Evolutionary conservation across 2,329 filamentous ascomycete genomes (phyloP), one percentile per base, ranked within the genome.

Genomic region (Fusarium abutilonis): DNA sequence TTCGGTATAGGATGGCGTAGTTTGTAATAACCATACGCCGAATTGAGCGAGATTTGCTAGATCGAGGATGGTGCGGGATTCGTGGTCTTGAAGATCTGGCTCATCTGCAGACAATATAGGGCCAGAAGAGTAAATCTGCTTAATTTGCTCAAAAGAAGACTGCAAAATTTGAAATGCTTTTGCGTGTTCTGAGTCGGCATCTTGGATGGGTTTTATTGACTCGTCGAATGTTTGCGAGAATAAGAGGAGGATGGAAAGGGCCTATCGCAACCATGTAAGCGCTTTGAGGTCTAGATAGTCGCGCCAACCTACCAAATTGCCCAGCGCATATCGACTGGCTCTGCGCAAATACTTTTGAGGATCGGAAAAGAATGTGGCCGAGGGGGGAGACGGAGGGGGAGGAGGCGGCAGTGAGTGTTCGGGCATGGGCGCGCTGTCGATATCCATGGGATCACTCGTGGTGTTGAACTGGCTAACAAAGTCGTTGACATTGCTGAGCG

Each of bases 31-130:
- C 72, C 78, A 79, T 1, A 71, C 68, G 17, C 77, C 77, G 32
- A 83, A 76, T 34, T 80, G 78, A 4, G 81, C 80, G 52, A 84
- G 73, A 55, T 84, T 84, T 9, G 79, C 76, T 61, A 84, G 74
- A 36, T 80, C 78, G 19, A 84, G 73, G 23, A 77, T 70, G 13
- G 72, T 73, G 21, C 70, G 69, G 17, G 71, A 70, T 38, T 78
- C 74, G 21, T 65, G 47, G 29, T 73, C 70, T 40, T 73, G 64
- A 13, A 76, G 60, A 31, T 74, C 71, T n/a, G 75, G 61, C n/a
- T 77, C 73, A 15, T 72, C 67, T 29, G 73, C 70, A 2, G 72
- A 72, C n/a, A 79, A 56, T 45, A 75, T 70, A 15, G 72, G 64
- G 31, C 63, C 61, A n/a, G 70, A 52, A 4, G 72, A 72, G 51